These are phyloP conservation scores for Xylariaceae sp. DNA, from an alignment of 2,329 filamentous ascomycete genomes.

Conservation along the genomic window DNA sequence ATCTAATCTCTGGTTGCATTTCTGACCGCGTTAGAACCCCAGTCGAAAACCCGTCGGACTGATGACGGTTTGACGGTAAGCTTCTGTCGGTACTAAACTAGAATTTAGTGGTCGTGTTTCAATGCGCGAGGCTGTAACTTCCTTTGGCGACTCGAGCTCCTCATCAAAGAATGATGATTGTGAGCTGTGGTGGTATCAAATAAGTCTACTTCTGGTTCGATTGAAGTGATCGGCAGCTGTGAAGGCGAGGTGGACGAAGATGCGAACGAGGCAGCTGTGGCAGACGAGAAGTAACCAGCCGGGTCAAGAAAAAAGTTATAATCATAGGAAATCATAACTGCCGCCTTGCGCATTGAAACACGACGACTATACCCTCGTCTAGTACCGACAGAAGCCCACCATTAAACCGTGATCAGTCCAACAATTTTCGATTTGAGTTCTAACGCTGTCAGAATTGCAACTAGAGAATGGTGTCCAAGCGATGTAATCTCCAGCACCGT, in stretches of 20 bases:
- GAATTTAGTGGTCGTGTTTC: conserved; percentile 3
- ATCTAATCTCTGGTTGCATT: neutral
- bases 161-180: conserved; percentile 44
- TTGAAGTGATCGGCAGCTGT: conserved; percentile 29
- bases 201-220: conserved; percentile 16
- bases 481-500: neutral
- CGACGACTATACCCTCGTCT: neutral
- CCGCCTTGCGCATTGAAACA: conserved; percentile 18
- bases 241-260: conserved; percentile 31
- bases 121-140: conserved; percentile 23
- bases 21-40: neutral
- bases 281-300: conserved; percentile 38
- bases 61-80: neutral
- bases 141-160: conserved; percentile 34
- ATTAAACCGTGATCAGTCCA: neutral
- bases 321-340: conserved; percentile 32
- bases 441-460: neutral
- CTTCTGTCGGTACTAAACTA: neutral
- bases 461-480: neutral
- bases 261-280: conserved; percentile 22
- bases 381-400: neutral
- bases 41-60: neutral
- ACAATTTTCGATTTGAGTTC: neutral
- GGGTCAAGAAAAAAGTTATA: conserved; percentile 45
- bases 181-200: conserved; percentile 36